Evolutionary conservation across 139 green algal genomes (phyloP).

Genomic region (Ettlia oleoabundans): DNA sequence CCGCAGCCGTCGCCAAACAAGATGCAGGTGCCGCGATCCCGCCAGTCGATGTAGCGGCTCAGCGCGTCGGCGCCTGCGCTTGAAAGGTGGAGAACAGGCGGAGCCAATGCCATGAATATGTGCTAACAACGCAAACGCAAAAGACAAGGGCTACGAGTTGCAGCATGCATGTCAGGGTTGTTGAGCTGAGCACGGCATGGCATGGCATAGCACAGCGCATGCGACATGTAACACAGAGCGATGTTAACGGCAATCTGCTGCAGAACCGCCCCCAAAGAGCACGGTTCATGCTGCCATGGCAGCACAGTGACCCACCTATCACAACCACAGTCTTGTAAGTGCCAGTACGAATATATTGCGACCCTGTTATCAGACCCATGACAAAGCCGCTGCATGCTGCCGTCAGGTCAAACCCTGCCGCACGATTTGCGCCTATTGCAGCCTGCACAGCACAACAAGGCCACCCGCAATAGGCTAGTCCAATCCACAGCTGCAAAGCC

Average conservation of each 20-base stretch:
- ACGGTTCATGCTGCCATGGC: too few species aligned
- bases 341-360: constrained; percentile 85
- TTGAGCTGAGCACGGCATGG: too few species aligned
- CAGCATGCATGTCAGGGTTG: too few species aligned
- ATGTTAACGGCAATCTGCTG: too few species aligned
- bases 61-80: constrained; percentile 88
- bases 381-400: constrained; percentile 99
- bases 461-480: too few species aligned
- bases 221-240: too few species aligned
- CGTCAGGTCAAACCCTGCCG: constrained; percentile 96
- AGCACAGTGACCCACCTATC: not conserved
- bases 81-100: too few species aligned
- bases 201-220: not conserved
- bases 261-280: too few species aligned
- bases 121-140: too few species aligned
- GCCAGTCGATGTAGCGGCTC: constrained; percentile 95
- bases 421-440: constrained; percentile 82
- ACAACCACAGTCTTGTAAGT: constrained; percentile 37
- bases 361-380: constrained; percentile 87
- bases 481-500: too few species aligned
- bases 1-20: constrained; percentile 97
- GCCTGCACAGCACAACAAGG: constrained; percentile 45
- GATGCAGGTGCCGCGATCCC: constrained; percentile 93
- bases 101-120: too few species aligned
- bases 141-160: too few species aligned